These are phyloP conservation scores for Diaporthe amygdali DNA, from an alignment of 2,329 filamentous ascomycete species.

Conservation along the genomic window DNA sequence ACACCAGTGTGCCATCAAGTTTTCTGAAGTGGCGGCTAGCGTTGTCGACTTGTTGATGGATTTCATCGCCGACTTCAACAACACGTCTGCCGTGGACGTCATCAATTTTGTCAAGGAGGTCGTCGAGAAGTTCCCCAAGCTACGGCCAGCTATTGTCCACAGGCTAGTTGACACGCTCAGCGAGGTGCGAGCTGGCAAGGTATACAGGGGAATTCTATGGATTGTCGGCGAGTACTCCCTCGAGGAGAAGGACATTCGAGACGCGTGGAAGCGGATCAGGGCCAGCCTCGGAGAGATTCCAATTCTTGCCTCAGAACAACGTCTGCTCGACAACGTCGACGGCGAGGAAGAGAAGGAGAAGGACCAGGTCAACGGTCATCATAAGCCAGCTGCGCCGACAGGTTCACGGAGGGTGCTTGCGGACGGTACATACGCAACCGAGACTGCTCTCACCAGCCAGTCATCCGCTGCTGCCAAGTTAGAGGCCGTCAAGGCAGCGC, in stretches of 20 bases:
- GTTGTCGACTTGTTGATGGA: conserved; percentile 98
- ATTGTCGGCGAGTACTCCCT: conserved; percentile 97
- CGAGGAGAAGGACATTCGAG: conserved; percentile 90
- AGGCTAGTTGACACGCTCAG: conserved; percentile 87
- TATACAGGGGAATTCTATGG: conserved; percentile 96
- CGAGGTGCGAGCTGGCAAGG: conserved; percentile 95
- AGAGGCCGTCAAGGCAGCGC: conserved; percentile 94
- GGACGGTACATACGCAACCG: conserved; percentile 96
- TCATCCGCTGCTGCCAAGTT: conserved; percentile 88
- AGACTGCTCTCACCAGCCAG: conserved; percentile 92
- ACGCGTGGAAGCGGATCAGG: conserved; percentile 95
- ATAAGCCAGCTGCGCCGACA: conserved; percentile 76
- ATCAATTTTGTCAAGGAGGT: conserved; percentile 99
- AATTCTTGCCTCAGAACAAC: conserved; percentile 92
- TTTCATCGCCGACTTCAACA: conserved; percentile 98
- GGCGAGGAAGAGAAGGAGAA: conserved; percentile 65
- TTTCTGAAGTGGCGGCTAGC: conserved; percentile 95
- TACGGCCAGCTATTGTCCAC: conserved; percentile 85
- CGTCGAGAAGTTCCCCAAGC: conserved; percentile 93
- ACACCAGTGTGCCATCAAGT: conserved; percentile 98
- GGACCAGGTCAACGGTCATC: conserved; percentile 78
- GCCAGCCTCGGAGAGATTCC: conserved; percentile 95
- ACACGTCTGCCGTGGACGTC: conserved; percentile 93
- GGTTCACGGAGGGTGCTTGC: conserved; percentile 91
- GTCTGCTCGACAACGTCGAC: conserved; percentile 85